These are phyloP conservation scores for Aspergillus ostianus DNA, from an alignment of 495 filamentous ascomycete genomes.

Conservation along the genomic window DNA sequence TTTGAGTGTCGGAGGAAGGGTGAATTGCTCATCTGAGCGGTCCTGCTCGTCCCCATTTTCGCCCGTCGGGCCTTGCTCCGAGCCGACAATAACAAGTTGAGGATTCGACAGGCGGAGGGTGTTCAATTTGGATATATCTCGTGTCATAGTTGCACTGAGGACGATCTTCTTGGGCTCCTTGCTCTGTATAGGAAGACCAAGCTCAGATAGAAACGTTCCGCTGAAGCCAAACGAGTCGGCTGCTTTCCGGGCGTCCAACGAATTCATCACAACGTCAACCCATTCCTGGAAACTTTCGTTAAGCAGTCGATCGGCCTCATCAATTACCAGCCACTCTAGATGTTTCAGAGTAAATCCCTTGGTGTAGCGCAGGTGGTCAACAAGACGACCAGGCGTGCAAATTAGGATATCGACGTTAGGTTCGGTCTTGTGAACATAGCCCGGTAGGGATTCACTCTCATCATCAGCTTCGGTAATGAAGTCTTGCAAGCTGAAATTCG, in stretches of 20 bases:
- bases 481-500: slow-evolving; percentile 46
- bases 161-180: slow-evolving; percentile 66
- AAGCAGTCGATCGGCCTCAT: slow-evolving; percentile 90
- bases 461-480: slow-evolving; percentile 41
- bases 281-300: slow-evolving; percentile 93
- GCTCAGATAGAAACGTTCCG: slow-evolving; percentile 35
- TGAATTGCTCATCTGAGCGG: slow-evolving; percentile 41
- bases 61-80: slow-evolving; percentile 40
- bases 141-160: slow-evolving; percentile 91
- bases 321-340: slow-evolving; percentile 83
- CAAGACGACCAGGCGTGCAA: slow-evolving; percentile 86
- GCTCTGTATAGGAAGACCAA: slow-evolving; percentile 36
- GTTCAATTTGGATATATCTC: slow-evolving; percentile 76
- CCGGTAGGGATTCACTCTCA: slow-evolving; percentile 45
- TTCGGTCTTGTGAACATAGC: slow-evolving; percentile 59
- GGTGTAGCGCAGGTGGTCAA: slow-evolving; percentile 85
- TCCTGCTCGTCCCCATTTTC: slow-evolving; percentile 28
- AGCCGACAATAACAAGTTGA: slow-evolving; percentile 67
- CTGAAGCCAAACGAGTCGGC: slow-evolving; percentile 51
- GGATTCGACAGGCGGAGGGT: slow-evolving; percentile 71
- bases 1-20: slow-evolving; percentile 64
- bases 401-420: slow-evolving; percentile 87
- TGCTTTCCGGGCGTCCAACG: slow-evolving; percentile 50
- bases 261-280: slow-evolving; percentile 69
- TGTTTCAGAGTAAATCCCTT: slow-evolving; percentile 72